Base-by-base conservation (phyloP, 2,329 filamentous ascomycete species). In the Talaromyces verruculosus region DNA sequence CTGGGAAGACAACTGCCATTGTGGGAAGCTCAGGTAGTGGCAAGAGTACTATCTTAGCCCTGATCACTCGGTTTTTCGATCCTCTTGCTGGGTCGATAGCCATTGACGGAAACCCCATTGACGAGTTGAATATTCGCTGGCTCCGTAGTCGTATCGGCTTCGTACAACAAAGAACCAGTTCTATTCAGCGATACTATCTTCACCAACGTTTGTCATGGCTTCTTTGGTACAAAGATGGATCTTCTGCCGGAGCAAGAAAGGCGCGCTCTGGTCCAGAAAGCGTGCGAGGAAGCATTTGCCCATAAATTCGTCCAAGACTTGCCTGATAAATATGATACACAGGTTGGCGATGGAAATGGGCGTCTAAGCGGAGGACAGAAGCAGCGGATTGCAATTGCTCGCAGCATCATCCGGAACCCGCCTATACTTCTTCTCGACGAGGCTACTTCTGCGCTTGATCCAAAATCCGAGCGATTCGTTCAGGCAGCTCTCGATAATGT, bases 401-500 rank as follows among this genome's bases (percentile, higher is more conserved):
- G 93, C 73, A 93, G 93, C 41, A 87, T 97, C 65, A 91, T 97
- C 35, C 93, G 90, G 19, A 91, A 97, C 72, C 93, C 93, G 0
- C 96, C 93, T 81, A 88, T 99, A 73, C 84, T 99, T 1, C 85
- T 99, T 0, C 88, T 99, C 10, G 95, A 99, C 70, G 95, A 99
- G 78, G 95, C 95, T 4, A 99, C 95, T 0, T 95, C 91, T 49
- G 93, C 93, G 5, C 84, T 99, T 0, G 95, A 99, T 74, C 97
- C 93, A 19, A 93, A 95, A 74, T 95, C 92, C 0, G 94, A 99
- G 80, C 92, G 92, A 58, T 90, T 96, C 7, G 94, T 99, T 1
- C 95, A 98, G 77, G 92, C 91, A 49, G 94, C 95, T n/a, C 84
- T 99, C 6, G 93, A 98, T 72, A 89, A 87, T 61, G 94, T 93